phyloP scores from a whole-genome alignment of 306 rosid genomes.

The Chamaecrista fasciculata region DNA sequence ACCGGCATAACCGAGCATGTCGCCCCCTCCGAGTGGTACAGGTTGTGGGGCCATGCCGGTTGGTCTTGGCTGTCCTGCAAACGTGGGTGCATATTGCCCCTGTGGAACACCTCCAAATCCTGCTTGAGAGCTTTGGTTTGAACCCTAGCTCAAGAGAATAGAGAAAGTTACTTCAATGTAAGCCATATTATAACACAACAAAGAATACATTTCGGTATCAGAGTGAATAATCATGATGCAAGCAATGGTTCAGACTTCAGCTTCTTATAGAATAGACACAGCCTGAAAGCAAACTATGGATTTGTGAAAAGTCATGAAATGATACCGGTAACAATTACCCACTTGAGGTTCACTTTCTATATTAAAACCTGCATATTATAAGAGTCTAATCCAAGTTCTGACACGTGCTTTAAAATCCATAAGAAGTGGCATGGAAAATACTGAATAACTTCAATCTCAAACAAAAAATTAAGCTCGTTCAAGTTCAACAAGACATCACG shows the following conservation, averaged over 20 bases:
- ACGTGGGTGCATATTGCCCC: constrained; percentile 87
- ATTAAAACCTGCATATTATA: background rate
- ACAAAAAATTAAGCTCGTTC: background rate
- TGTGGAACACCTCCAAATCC: constrained; percentile 57
- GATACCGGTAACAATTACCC: background rate
- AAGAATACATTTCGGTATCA: background rate
- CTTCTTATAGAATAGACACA: background rate
- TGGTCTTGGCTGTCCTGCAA: constrained; percentile 85
- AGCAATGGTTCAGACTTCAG: background rate
- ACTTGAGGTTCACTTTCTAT: background rate
- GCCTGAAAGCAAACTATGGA: background rate
- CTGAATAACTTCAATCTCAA: background rate
- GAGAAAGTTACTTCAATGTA: constrained; percentile 1
- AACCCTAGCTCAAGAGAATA: constrained; percentile 38
- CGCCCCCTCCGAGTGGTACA: constrained; percentile 66
- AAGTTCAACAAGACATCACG: background rate
- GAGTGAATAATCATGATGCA: background rate
- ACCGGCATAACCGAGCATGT: constrained; percentile 48
- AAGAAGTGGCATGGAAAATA: constrained; percentile 5
- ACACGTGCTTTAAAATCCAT: background rate
- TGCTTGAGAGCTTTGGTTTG: constrained; percentile 57
- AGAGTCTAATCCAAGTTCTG: background rate
- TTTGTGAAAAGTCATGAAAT: background rate
- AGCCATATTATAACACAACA: constrained; percentile 6
- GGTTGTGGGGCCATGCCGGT: constrained; percentile 79